Evolutionary conservation across 495 filamentous ascomycete species (phyloP).

Genomic region (Lepidopterella palustris): DNA sequence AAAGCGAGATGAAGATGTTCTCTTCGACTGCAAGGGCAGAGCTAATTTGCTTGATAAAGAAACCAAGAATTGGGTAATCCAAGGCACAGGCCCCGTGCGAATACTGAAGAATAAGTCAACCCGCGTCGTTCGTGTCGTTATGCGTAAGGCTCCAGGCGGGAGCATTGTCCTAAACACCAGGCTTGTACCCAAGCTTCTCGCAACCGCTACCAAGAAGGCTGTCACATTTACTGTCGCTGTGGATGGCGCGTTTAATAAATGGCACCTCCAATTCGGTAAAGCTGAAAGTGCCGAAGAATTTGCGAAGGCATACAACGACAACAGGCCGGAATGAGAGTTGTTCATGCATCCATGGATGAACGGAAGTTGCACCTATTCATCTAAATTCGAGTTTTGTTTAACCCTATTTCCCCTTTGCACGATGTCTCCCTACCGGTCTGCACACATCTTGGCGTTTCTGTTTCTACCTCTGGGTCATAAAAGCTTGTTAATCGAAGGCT

Average conservation of each 20-base stretch:
- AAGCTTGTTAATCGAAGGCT: too few relatives aligned
- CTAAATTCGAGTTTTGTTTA: too few relatives aligned
- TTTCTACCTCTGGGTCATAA: too few relatives aligned
- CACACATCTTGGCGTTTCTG: too few relatives aligned
- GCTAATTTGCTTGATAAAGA: too few relatives aligned
- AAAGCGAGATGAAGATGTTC: constrained; percentile 19
- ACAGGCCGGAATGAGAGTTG: background rate
- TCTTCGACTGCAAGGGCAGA: constrained; percentile 21
- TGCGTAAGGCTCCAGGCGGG: constrained; percentile 21
- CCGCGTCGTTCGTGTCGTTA: constrained; percentile 24
- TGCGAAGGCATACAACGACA: background rate
- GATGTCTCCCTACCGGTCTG: too few relatives aligned
- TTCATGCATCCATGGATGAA: too few relatives aligned
- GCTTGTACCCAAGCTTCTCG: background rate
- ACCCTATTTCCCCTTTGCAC: too few relatives aligned
- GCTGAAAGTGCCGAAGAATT: background rate
- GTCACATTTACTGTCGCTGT: background rate
- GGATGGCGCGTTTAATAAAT: background rate
- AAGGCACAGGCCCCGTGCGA: constrained; percentile 29
- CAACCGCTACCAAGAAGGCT: background rate
- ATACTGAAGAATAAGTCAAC: constrained; percentile 30
- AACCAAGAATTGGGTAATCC: constrained; percentile 25
- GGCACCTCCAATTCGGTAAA: background rate
- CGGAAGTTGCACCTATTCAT: too few relatives aligned
- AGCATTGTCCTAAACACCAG: constrained; percentile 20